Evolutionary conservation across 805 yeast genomes (phyloP), one percentile per base, ranked within the genome.

Genomic region (Allodekkera sacchari): DNA sequence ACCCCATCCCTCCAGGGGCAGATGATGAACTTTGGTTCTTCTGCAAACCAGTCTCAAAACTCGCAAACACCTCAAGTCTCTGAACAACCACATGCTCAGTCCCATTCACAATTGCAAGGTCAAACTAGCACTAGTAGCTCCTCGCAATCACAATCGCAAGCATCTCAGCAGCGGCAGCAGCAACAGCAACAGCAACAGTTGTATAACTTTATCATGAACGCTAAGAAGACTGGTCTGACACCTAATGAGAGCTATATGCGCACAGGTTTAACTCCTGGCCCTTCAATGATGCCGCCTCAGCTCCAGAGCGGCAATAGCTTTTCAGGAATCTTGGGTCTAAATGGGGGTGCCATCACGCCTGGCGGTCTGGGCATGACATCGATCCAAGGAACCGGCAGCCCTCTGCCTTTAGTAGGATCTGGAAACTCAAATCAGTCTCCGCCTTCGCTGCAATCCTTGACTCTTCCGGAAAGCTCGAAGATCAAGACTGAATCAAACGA

Each of bases 171-270:
- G 21, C 36, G 40, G 9, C 45, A 39, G 22, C 45, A 40, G 16
- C 46, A 46, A 22, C 18, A 37, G 27, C 46, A 41, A 34, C 43
- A 37, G 16, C 52, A 45, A 19, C 39, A 51, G 20, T 25, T 52
- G 17, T 36, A 33, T 19, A 41, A 36, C 18, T 35, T 43, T 39
- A 40, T 53, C 10, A 36, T 42, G 33, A 52, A 47, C 39, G 45
- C 54, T 14, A 49, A 60, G 22, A 61, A 72, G 38, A 52, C 83
- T 0, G 89, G 85, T 0, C 59, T 83, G 28, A 78, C 87, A 0
- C 92, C 92, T 3, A 81, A 77, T 52, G 94, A 83, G 48, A 71
- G 84, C 5, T 68, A 75, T 30, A 43, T 83, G 30, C 64, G 94
- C 42, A 64, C 83, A 0, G 89, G 92, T 0, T 51, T 79, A 18